Percentiles rank a stretch among this genome's conserved stretches.
Evolutionary conservation across 2,329 filamentous ascomycete species (phyloP).

Genomic region (Apiospora kogelbergensis): DNA sequence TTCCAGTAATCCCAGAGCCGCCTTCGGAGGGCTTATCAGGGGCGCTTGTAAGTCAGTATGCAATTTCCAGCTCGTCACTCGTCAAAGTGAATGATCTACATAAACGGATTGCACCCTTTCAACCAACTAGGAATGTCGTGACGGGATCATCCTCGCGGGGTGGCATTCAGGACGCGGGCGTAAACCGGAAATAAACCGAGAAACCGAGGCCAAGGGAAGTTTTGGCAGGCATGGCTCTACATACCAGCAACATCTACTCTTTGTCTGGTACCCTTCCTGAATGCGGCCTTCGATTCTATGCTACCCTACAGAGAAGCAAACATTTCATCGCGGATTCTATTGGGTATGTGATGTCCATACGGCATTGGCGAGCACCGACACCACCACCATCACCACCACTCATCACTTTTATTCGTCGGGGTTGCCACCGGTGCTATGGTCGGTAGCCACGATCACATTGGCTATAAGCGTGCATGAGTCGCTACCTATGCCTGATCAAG

Average conservation of each 20-base stretch:
- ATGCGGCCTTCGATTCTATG: not conserved
- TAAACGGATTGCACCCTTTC: not conserved
- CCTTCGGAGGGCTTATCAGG: not conserved
- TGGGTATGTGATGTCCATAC: not conserved
- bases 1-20: not conserved
- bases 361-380: not conserved
- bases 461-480: not conserved
- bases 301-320: not conserved
- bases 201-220: not conserved
- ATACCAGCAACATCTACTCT: not conserved
- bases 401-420: not conserved
- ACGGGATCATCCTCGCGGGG: not conserved
- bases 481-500: conserved; percentile 3
- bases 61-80: not conserved
- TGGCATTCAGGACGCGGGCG: not conserved
- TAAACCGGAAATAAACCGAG: not conserved
- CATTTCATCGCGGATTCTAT: not conserved
- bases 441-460: not conserved
- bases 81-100: not conserved
- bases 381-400: not conserved
- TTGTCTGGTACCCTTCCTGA: not conserved
- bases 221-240: not conserved
- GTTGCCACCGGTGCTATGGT: not conserved
- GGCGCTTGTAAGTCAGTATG: not conserved
- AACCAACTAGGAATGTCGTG: not conserved